Base-by-base conservation (phyloP, 208 protist species). In the Trypanosomatidae sp. region DNA sequence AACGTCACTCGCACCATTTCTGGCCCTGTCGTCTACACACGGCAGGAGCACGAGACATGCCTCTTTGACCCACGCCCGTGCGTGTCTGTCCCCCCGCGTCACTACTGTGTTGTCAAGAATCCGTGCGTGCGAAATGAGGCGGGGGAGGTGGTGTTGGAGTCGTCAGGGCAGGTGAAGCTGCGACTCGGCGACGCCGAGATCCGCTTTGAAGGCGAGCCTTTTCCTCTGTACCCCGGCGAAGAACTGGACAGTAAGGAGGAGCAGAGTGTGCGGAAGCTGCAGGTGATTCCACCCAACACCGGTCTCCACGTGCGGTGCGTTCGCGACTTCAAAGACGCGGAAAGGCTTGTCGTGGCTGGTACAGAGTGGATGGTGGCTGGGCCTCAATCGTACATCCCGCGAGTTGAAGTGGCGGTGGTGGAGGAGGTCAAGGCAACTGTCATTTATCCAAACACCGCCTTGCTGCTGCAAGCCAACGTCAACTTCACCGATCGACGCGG, bases 201-300 rank as follows among this genome's bases (percentile, higher is more conserved):
- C 46, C 92, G 98, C 43, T 80, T 96, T 44, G 79, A 82, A 25
- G 81, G 88, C 39, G 91, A 98, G n/a, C 96, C 94, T 19, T 98
- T 99, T 76, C 92, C 97, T 15, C 83, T 98, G 17, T 91, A 97
- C 69, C 97, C 97, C 12, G 96, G 93, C 19, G 95, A 98, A 80
- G 52, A 73, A 19, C 66, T 97, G 22, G 74, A 82, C 56, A 47
- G 65, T 30, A 68, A 73, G 43, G 64, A 85, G 6, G 82, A 62
- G 17, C 7, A 87, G 44, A 79, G 70, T 58, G 71, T 95, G 10
- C 76, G 84, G 28, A 93, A 94, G 71, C 72, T 98, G 41, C 62
- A 71, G 43, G 81, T 97, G 17, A 94, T 98, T 44, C 59, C 85
- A 36, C 62, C 78, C 46, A 96, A 98, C 82, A 78, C 58, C 12